Base-by-base conservation (phyloP, 2,329 filamentous ascomycete species). In the Capronia americana region DNA sequence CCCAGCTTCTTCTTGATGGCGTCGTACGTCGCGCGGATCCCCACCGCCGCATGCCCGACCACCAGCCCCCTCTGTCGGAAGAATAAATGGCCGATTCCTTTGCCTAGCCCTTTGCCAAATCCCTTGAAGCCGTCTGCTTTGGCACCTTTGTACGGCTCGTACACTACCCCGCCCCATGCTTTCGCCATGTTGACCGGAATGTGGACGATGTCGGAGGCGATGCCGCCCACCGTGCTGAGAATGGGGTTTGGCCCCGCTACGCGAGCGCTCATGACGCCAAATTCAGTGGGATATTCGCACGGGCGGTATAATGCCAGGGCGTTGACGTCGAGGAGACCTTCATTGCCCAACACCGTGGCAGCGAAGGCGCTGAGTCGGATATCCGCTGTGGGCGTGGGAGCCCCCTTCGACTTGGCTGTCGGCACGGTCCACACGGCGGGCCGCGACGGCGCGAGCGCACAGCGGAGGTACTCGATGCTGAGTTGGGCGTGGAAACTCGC, bases 171-270 rank as follows among this genome's bases (percentile, higher is more conserved):
- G 0, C 77, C 67, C 48, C 83, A 77, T 66, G 83, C 81, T 53
- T 81, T 79, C 11, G 80, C 79, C 1, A 78, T 79, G 12, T 79
- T 81, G 20, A 89, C 41, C 85, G 90, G 46, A 88, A 88, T 56
- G 93, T 83, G 24, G 93, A 93, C 6, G 90, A 90, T 17, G 95
- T 80, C 0, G 96, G 79, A 71, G 0, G 93, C 91, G 50, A 87
- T 86, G 0, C 92, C 88, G 17, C 88, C 90, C 17, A 91, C 92
- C 10, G 90, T 88, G 23, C 95, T 86, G 0, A 92, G 92, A 91
- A 73, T 86, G 87, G 0, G 92, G 92, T 60, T 92, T 88, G 41
- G 90, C 24, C 65, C 69, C 57, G 54, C 67, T 23, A 59, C 50
- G 30, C 55, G 63, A 5, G 56, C 46, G 34, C 41, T 64, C 26